Evolutionary conservation across 768 basidiomycete species (phyloP).

Genomic region (Leccinum fibrillosum): DNA sequence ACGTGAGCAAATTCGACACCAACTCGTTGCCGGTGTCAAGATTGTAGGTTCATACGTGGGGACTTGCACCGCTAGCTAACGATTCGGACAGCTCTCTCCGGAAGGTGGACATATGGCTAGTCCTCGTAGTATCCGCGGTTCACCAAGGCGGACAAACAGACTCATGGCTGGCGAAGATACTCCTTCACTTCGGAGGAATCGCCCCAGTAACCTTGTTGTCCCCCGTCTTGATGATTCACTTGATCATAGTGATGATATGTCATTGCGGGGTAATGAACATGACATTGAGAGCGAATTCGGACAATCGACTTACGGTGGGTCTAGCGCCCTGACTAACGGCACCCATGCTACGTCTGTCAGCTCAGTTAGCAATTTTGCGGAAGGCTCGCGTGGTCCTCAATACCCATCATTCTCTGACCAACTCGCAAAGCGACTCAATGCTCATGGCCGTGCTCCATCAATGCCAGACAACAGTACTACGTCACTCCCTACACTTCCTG

Average conservation of each 20-base stretch:
- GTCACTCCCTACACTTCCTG: slow-evolving; percentile 37
- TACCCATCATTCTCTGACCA: slow-evolving; percentile 59
- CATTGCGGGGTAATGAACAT: slow-evolving; percentile 42
- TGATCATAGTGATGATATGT: slow-evolving; percentile 43
- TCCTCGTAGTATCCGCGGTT: slow-evolving; percentile 66
- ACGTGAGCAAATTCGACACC: slow-evolving; percentile 84
- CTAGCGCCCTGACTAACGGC: slow-evolving; percentile 42
- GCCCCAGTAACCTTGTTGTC: slow-evolving; percentile 40
- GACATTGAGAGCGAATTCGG: slow-evolving; percentile 59
- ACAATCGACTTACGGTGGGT: slow-evolving; percentile 40
- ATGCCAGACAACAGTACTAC: slow-evolving; percentile 36
- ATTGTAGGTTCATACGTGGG: slow-evolving; percentile 45
- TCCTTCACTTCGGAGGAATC: slow-evolving; percentile 39
- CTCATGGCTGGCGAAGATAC: slow-evolving; percentile 35
- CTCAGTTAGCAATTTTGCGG: slow-evolving; percentile 43
- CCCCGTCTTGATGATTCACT: slow-evolving; percentile 42
- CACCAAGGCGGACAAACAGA: slow-evolving; percentile 55
- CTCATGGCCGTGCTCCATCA: slow-evolving; percentile 43
- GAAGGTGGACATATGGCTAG: slow-evolving; percentile 57
- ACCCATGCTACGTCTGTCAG: slow-evolving; percentile 56
- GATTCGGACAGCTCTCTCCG: slow-evolving; percentile 53
- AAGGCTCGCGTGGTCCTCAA: slow-evolving; percentile 30
- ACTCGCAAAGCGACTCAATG: slow-evolving; percentile 54
- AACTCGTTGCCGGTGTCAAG: slow-evolving; percentile 69
- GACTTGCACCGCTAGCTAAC: slow-evolving; percentile 13